Base-by-base conservation (phyloP, 768 basidiomycete species). In the Trametopsis cervina region DNA sequence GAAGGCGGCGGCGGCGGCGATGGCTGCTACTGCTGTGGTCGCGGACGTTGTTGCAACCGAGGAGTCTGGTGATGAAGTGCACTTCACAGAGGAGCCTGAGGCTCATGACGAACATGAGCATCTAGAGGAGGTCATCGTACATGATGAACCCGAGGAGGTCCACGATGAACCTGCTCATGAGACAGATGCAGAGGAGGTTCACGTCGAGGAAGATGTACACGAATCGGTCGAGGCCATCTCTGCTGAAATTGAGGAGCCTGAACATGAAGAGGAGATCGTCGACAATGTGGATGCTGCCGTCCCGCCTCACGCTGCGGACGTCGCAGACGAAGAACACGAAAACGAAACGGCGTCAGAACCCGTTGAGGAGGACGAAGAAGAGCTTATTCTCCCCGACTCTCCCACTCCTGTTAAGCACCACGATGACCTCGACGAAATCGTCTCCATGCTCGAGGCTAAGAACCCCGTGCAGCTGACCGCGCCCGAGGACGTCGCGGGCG, bases 351-450 rank as follows among this genome's bases (percentile, higher is more conserved):
- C 17, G 51, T n/a, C n/a, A 29, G 37, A 7, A 21, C 37, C 23
- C 6, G 20, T 36, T 22, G 26, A 42, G 26, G 22, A 33, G 7
- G 29, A 47, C 38, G 40, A 47, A 37, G 25, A 44, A 11, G 50
- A 51, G 11, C 33, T 49, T 6, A 54, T 55, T 9, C 39, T 41
- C 13, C 51, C 51, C 13, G 39, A 25, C 2, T 53, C 51, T 2
- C 51, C 51, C 7, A 38, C 46, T 9, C 47, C 51, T n/a, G 27
- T 23, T 17, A 54, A 42, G 18, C 54, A 47, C 26, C 71, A 61
- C 13, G 61, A 68, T 46, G 77, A 83, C 24, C 68, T 83, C 24
- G 85, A 80, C 61, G 77, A 78, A 47, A 78, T 86, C 44, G 78
- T 88, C 51, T 78, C 73, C 56, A 70, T 85, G 55, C 76, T 87